Evolutionary conservation across 2,329 filamentous ascomycete genomes (phyloP), one percentile per base, ranked within the genome.

Genomic region (Ustulina deusta): DNA sequence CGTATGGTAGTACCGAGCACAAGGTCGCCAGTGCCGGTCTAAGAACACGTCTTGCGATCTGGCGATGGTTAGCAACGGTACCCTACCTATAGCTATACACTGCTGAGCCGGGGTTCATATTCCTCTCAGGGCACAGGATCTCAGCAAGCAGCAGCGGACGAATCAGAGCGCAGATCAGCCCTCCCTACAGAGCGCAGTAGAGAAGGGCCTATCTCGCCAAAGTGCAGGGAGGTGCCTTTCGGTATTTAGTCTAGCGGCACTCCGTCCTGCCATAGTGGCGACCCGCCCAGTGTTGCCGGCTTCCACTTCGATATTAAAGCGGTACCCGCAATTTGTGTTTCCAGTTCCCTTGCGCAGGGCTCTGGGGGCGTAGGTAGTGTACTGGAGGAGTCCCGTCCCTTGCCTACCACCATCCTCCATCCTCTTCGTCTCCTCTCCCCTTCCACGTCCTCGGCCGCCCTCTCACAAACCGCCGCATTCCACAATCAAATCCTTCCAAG

Each of bases 321-420:
- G 48, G 62, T 70, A 69, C 71, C 69, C 71, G 65, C 72, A 71
- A 74, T 73, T 70, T 72, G 63, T 58, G 60, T 67, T 69, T 58
- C 63, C 54, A 57, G 46, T 34, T 49, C 63, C 40, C 42, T 49
- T 57, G 22, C 29, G 29, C 36, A 32, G 6, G 51, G 36, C 25
- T 22, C 22, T 38, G 52, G 22, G n/a, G n/a, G n/a, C n/a, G 51
- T 36, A 27, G 29, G 20, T 32, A 9, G 29, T 29, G 49, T 6
- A 48, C 48, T 20, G 32, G 38, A 63, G 22, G 20, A 32, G 49
- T 38, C 27, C 49, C 27, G 52, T 64, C 61, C 61, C 64, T 61
- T 69, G 63, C 71, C 68, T 68, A 64, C 63, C 65, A 61, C 62
- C 60, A 52, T 52, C 60, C 54, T 57, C 49, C 54, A 44, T 44